These are phyloP conservation scores for Iris macrosiphon DNA, from an alignment of 106 monocot species.

Conservation along the genomic window DNA sequence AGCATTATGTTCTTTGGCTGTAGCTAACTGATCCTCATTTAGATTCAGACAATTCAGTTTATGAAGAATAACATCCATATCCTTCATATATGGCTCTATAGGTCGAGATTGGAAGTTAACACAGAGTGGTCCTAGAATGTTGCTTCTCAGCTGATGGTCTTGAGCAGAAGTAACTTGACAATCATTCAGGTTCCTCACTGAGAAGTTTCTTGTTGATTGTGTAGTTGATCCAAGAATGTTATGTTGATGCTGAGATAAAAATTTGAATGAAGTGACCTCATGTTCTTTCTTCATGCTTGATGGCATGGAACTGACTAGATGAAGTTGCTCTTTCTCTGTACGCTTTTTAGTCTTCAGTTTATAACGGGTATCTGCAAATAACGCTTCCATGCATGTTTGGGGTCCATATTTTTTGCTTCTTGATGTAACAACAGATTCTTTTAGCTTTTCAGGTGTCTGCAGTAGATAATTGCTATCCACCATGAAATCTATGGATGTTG, in stretches of 20 bases:
- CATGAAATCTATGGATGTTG: not conserved
- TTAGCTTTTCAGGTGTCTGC: not conserved
- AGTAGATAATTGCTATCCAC: not conserved
- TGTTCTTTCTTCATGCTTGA: not conserved
- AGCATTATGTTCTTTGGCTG: slow-evolving; percentile 17
- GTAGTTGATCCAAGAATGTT: slow-evolving; percentile 5
- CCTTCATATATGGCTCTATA: slow-evolving; percentile 10
- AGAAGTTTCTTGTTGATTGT: not conserved
- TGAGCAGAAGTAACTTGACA: not conserved
- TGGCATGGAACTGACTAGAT: not conserved
- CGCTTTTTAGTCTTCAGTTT: slow-evolving; percentile 15
- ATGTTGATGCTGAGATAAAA: not conserved
- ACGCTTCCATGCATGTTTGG: slow-evolving; percentile 9
- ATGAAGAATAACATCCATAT: slow-evolving; percentile 20
- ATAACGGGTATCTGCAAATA: not conserved
- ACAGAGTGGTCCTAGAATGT: slow-evolving; percentile 9
- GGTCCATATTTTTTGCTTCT: not conserved
- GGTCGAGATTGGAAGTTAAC: not conserved
- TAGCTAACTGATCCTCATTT: slow-evolving; percentile 2
- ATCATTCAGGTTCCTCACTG: too few species aligned
- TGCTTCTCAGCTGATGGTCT: slow-evolving; percentile 8
- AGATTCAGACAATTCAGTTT: slow-evolving; percentile 23
- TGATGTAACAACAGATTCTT: not conserved
- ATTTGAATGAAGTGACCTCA: not conserved
- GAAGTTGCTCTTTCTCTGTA: slow-evolving; percentile 4